phyloP scores from a whole-genome alignment of 1,139 yeast species.

The Yamadazyma taylorii region DNA sequence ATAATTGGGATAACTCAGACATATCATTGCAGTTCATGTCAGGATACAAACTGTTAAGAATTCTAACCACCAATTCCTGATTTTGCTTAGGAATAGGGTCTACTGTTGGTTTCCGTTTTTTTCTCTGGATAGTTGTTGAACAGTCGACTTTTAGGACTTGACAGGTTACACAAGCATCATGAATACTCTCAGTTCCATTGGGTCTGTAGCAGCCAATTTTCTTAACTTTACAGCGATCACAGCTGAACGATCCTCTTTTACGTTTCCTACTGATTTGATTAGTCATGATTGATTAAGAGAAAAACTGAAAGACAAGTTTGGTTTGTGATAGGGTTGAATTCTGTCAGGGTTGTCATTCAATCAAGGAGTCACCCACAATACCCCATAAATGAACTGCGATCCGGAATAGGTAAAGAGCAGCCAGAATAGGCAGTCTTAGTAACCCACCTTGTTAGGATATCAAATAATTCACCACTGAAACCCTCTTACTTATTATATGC shows the following conservation, averaged over 20 bases:
- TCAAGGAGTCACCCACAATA: too few species aligned
- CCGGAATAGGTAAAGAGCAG: too few species aligned
- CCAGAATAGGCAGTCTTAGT: too few species aligned
- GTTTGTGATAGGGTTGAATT: too few species aligned
- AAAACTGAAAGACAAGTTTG: too few species aligned
- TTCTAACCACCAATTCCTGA: background rate
- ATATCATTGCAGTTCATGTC: conserved; percentile 1
- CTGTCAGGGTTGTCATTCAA: too few species aligned
- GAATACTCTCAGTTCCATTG: conserved; percentile 1
- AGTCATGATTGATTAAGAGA: too few species aligned
- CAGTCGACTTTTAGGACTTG: conserved; percentile 8
- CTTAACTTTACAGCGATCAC: conserved; percentile 7
- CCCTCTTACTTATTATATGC: too few species aligned
- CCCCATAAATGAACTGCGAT: too few species aligned
- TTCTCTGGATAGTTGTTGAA: conserved; percentile 12
- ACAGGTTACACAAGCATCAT: conserved; percentile 11
- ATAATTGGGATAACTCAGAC: conserved; percentile 1
- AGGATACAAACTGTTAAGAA: conserved; percentile 1
- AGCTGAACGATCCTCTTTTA: conserved; percentile 5
- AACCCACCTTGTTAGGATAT: too few species aligned
- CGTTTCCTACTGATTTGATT: background rate
- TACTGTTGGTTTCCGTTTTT: conserved; percentile 4
- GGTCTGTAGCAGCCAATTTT: conserved; percentile 6
- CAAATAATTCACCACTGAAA: too few species aligned
- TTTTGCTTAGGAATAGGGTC: background rate